A percentile compares a stretch with the other conserved stretches of the same genome.
phyloP scores from a whole-genome alignment of 305 asterid genomes.

The Fraxinus sp. region DNA sequence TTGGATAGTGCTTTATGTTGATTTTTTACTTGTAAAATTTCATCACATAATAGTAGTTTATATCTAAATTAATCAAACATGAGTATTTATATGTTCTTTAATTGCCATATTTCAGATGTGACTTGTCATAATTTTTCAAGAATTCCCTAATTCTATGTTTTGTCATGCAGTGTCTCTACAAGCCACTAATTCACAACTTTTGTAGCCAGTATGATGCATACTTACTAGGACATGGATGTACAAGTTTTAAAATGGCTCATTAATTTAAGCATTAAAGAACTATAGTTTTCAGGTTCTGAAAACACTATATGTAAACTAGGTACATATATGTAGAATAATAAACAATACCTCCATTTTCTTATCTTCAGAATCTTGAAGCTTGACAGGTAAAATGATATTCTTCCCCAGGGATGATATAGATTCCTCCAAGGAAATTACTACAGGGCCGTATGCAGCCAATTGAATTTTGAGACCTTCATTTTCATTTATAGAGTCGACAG shows the following conservation, averaged over 20 bases:
- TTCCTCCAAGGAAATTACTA: slow-evolving; percentile 59
- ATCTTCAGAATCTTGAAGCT: slow-evolving; percentile 50
- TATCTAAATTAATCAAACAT: not conserved
- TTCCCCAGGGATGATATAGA: slow-evolving; percentile 69
- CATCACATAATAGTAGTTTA: not conserved
- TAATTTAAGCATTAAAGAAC: not conserved
- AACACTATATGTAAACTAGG: slow-evolving; percentile 16
- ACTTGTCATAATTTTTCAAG: not conserved
- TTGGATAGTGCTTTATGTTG: not conserved
- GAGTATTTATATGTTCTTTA: not conserved
- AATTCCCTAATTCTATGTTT: not conserved
- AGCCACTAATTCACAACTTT: slow-evolving; percentile 1
- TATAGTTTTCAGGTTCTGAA: not conserved
- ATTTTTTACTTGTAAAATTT: not conserved
- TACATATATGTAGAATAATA: slow-evolving; percentile 12
- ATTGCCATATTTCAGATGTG: not conserved
- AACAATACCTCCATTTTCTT: slow-evolving; percentile 52
- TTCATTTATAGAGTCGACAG: slow-evolving; percentile 42
- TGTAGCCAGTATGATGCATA: not conserved
- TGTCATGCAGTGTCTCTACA: not conserved
- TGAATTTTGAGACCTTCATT: slow-evolving; percentile 54
- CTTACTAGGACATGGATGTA: not conserved
- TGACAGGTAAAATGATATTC: slow-evolving; percentile 46
- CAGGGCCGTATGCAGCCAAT: slow-evolving; percentile 65
- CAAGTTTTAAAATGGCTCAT: not conserved